Evolutionary conservation across 805 yeast genomes (phyloP), one percentile per base, ranked within the genome.

Genomic region (Wickerhamomyces kurtzmanii): DNA sequence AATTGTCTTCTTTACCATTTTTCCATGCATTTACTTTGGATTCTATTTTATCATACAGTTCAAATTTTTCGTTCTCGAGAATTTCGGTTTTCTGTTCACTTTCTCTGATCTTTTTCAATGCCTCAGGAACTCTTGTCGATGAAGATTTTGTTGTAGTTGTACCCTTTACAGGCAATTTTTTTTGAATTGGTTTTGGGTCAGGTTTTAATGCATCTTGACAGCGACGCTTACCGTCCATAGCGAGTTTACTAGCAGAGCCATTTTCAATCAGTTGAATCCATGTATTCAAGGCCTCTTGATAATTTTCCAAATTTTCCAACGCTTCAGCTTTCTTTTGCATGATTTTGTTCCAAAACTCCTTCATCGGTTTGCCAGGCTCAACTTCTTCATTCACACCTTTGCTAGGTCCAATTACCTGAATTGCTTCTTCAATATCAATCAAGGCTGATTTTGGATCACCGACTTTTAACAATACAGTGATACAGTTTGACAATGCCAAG

Each of bases 201-300:
- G 93, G 91, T 32, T 71, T 65, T 13, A 86, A 49, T 1, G 75
- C 70, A 12, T 65, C 66, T 28, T 68, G 67, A 34, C 95, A 82
- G 32, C 98, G 67, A 42, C 89, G 67, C 47, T 74, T 85, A 3
- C 89, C 94, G 27, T 83, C 95, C 68, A 89, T 55, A 1, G 73
- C 62, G 17, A 68, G 59, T 33, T 75, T 71, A 18, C 73, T 69
- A 3, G 75, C 68, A 15, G 69, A 70, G 0, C 94, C 94, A 33
- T 73, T 69, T 31, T 71, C 69, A 12, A 91, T 63, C 28, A 87
- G 60, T 19, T 59, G 50, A 32, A 65, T 68, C 61, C 85, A 89
- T 5, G 69, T 47, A 0, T 52, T 59, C 15, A 82, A 58, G 0
- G 96, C 78, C 6, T 67, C 75, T 31, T 62, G 47, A 51, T 66